Evolutionary conservation across 208 protist genomes (phyloP).

Genomic region (Angomonas deanei): DNA sequence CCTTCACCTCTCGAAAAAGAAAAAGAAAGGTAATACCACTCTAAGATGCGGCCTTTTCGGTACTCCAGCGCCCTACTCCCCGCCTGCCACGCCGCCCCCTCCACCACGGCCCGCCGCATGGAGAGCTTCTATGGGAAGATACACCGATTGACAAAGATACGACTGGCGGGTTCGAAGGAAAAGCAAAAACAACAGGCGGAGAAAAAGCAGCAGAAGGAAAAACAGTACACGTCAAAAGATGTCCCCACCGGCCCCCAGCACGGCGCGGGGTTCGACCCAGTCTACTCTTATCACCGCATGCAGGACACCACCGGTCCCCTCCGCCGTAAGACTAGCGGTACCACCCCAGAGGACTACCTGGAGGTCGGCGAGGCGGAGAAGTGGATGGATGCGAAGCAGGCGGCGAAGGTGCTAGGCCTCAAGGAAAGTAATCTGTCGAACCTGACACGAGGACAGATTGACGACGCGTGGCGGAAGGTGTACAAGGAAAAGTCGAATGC

Average conservation of each 20-base stretch:
- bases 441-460: constrained; percentile 35
- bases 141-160: constrained; percentile 33
- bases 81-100: too few species aligned
- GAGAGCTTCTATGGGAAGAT: constrained; percentile 25
- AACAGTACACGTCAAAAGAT: constrained; percentile 42
- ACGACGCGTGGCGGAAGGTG: constrained; percentile 49
- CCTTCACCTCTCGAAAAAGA: neutral
- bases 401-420: constrained; percentile 75
- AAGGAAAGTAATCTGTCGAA: constrained; percentile 66
- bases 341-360: constrained; percentile 56
- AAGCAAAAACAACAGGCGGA: constrained; percentile 23
- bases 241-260: constrained; percentile 17
- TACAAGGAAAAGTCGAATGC: constrained; percentile 57
- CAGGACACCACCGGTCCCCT: constrained; percentile 47
- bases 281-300: constrained; percentile 18
- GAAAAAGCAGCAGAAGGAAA: constrained; percentile 19
- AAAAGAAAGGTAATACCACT: too few species aligned
- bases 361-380: constrained; percentile 65
- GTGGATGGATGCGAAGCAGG: constrained; percentile 79
- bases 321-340: constrained; percentile 46
- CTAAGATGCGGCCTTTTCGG: too few species aligned
- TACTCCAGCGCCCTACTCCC: too few species aligned
- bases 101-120: constrained; percentile 15
- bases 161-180: constrained; percentile 22
- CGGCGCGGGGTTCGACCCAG: constrained; percentile 31